A percentile compares a stretch with the other conserved stretches of the same genome.
These are phyloP conservation scores for Cylindrotheca fusiformis DNA, from an alignment of 108 stramenopile species.

Conservation along the genomic window DNA sequence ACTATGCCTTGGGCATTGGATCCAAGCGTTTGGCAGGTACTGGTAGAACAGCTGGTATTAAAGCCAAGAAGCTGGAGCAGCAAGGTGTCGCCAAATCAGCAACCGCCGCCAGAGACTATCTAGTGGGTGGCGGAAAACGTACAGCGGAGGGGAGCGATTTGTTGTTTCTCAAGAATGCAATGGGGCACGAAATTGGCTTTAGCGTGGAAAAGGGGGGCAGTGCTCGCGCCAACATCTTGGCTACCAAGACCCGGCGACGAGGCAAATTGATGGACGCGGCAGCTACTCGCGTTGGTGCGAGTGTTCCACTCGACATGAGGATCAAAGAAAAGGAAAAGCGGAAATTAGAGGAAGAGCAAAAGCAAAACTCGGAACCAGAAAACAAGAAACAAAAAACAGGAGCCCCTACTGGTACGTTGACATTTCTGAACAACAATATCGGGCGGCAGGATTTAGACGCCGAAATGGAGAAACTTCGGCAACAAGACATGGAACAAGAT, in stretches of 20 bases:
- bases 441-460: conserved; percentile 41
- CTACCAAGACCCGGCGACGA: conserved; percentile 49
- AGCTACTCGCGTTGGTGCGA: conserved; percentile 72
- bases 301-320: conserved; percentile 56
- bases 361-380: conserved; percentile 20
- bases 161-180: conserved; percentile 85
- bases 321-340: conserved; percentile 47
- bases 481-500: conserved; percentile 37
- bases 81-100: conserved; percentile 63
- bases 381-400: conserved; percentile 8
- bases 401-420: conserved; percentile 13
- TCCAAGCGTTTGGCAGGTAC: conserved; percentile 86
- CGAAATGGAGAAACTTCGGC: conserved; percentile 49
- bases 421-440: conserved; percentile 77
- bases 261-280: conserved; percentile 80
- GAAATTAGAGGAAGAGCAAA: conserved; percentile 28
- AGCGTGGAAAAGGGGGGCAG: conserved; percentile 87
- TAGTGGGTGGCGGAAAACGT: conserved; percentile 38
- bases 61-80: conserved; percentile 68
- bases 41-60: conserved; percentile 81
- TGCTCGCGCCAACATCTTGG: conserved; percentile 75
- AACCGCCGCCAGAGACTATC: conserved; percentile 33
- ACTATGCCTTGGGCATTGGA: conserved; percentile 77
- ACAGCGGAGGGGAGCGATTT: conserved; percentile 48
- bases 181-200: conserved; percentile 84